These are phyloP conservation scores for Cinnamomum chago DNA, from an alignment of 164 flowering plant species.

Conservation along the genomic window DNA sequence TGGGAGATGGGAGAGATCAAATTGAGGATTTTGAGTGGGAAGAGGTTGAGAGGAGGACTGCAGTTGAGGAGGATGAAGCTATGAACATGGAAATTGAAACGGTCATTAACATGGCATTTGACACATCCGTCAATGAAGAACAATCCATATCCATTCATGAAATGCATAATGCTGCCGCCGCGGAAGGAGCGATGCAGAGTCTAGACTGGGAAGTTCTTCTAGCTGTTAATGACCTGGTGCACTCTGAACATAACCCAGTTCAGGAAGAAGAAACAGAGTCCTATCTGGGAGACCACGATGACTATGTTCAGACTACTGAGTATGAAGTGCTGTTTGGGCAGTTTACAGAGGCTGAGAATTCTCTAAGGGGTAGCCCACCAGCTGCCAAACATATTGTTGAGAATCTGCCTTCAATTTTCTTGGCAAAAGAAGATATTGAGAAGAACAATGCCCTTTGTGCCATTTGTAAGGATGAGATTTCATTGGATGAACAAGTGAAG, in stretches of 20 bases:
- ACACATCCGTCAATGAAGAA: slow-evolving; percentile 3
- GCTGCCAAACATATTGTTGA: slow-evolving; percentile 50
- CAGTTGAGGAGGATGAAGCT: slow-evolving; percentile 52
- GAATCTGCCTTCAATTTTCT: slow-evolving; percentile 34
- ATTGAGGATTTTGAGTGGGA: slow-evolving; percentile 83
- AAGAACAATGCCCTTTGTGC: slow-evolving; percentile 45
- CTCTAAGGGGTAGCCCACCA: slow-evolving; percentile 51
- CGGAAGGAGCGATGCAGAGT: slow-evolving; percentile 6
- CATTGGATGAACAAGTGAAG: slow-evolving; percentile 37
- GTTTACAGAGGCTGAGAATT: slow-evolving; percentile 32
- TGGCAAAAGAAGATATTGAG: slow-evolving; percentile 32
- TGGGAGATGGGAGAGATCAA: slow-evolving; percentile 42
- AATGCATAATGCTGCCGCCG: slow-evolving; percentile 4
- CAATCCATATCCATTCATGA: background rate
- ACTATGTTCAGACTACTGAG: slow-evolving; percentile 19
- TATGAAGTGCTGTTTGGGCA: slow-evolving; percentile 44
- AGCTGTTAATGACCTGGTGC: slow-evolving; percentile 32
- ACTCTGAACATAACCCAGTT: slow-evolving; percentile 10
- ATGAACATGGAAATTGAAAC: slow-evolving; percentile 38
- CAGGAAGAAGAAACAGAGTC: slow-evolving; percentile 22
- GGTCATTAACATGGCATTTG: slow-evolving; percentile 27
- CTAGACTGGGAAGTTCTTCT: slow-evolving; percentile 47
- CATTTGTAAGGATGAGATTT: slow-evolving; percentile 62
- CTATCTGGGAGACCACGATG: slow-evolving; percentile 25
- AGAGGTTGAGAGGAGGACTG: slow-evolving; percentile 49